Conservation (phyloP, 2,329 filamentous ascomycete species). For the Aspergillus sp. region DNA sequence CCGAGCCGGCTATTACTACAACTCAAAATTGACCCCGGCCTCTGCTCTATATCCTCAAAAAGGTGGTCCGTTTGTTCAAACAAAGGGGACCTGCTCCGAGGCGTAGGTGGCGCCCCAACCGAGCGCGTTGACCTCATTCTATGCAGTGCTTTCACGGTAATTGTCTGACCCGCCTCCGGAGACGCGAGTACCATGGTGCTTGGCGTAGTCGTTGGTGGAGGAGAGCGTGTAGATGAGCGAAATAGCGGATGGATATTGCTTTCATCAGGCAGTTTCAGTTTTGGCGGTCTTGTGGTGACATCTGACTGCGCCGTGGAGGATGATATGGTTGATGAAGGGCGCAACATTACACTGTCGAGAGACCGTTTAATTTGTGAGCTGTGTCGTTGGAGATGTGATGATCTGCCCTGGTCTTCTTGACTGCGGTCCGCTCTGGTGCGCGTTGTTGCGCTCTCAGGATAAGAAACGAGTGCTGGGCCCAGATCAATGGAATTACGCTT, state of each 20-base stretch:
- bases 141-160: constrained; percentile 41
- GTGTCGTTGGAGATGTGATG: constrained; percentile 14
- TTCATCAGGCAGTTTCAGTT: constrained; percentile 38
- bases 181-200: constrained; percentile 58
- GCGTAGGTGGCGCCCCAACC: constrained; percentile 23
- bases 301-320: constrained; percentile 19
- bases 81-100: constrained; percentile 21
- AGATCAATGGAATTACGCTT: constrained; percentile 26
- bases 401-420: constrained; percentile 3
- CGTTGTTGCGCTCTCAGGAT: constrained; percentile 10
- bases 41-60: constrained; percentile 12
- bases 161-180: constrained; percentile 54
- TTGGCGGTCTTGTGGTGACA: constrained; percentile 18
- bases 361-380: constrained; percentile 24
- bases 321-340: constrained; percentile 15
- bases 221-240: constrained; percentile 53
- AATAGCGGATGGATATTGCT: constrained; percentile 61
- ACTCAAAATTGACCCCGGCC: background rate
- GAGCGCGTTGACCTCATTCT: constrained; percentile 37
- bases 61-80: constrained; percentile 17
- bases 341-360: constrained; percentile 25
- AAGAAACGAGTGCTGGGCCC: constrained; percentile 14
- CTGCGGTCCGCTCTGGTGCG: constrained; percentile 3
- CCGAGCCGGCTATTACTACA: background rate
- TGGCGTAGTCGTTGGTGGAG: constrained; percentile 52